These are phyloP conservation scores for Solanum pennellii DNA, from an alignment of 257 asterid genomes.

Conservation along the genomic window DNA sequence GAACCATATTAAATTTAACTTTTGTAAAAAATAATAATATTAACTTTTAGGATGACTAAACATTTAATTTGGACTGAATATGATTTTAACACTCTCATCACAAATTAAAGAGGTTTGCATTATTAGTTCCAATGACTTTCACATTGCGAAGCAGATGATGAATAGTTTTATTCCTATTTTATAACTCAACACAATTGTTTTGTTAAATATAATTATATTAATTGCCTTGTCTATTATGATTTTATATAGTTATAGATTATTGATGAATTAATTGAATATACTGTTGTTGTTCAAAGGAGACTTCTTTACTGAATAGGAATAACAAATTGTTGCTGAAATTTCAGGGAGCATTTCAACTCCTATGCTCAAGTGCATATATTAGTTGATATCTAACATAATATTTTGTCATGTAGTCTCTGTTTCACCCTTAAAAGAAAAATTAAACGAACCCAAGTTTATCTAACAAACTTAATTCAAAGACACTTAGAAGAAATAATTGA, in stretches of 20 bases:
- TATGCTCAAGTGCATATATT: neutral
- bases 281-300: neutral
- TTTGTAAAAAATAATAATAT: neutral
- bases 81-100: neutral
- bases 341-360: neutral
- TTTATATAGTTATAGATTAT: neutral
- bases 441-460: neutral
- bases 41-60: neutral
- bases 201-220: neutral
- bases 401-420: neutral
- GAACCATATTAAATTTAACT: neutral
- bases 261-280: neutral
- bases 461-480: neutral
- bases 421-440: neutral
- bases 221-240: neutral
- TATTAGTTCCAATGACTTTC: neutral
- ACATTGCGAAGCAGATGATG: neutral
- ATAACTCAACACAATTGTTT: neutral
- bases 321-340: neutral
- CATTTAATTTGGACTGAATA: neutral
- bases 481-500: neutral
- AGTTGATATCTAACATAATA: neutral
- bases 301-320: neutral
- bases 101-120: neutral
- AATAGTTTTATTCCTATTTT: no score